phyloP scores from a whole-genome alignment of 768 basidiomycete species.

The Cystobasidium onofrii region DNA sequence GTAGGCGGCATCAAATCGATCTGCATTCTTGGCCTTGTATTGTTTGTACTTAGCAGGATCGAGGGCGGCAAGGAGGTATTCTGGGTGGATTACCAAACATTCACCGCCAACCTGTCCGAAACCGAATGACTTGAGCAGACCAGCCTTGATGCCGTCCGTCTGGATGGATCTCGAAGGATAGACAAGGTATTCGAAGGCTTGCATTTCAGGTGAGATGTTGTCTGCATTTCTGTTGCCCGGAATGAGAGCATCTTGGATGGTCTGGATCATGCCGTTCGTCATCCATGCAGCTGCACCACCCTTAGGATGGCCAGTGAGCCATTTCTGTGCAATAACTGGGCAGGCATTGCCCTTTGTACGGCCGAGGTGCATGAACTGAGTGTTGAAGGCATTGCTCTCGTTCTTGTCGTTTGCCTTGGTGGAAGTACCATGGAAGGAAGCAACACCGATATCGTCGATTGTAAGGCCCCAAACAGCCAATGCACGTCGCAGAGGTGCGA shows the following conservation, averaged over 20 bases:
- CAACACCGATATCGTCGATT: constrained; percentile 71
- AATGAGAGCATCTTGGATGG: constrained; percentile 71
- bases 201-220: constrained; percentile 61
- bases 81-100: constrained; percentile 77
- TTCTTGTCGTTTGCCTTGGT: constrained; percentile 76
- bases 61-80: constrained; percentile 76
- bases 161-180: constrained; percentile 96
- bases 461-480: constrained; percentile 93
- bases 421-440: constrained; percentile 50
- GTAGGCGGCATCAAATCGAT: constrained; percentile 61
- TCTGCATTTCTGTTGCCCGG: constrained; percentile 81
- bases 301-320: constrained; percentile 92
- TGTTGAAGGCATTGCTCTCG: constrained; percentile 94
- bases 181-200: constrained; percentile 78
- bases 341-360: constrained; percentile 94
- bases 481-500: constrained; percentile 87
- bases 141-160: constrained; percentile 56
- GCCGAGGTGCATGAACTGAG: constrained; percentile 76
- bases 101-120: constrained; percentile 92
- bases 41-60: constrained; percentile 66
- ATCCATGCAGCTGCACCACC: constrained; percentile 99
- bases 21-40: constrained; percentile 64
- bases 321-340: constrained; percentile 95
- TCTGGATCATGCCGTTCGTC: constrained; percentile 69
- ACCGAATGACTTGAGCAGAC: constrained; percentile 73